Evolutionary conservation across 2,329 filamentous ascomycete species (phyloP).

Genomic region (Bertia moriformis): DNA sequence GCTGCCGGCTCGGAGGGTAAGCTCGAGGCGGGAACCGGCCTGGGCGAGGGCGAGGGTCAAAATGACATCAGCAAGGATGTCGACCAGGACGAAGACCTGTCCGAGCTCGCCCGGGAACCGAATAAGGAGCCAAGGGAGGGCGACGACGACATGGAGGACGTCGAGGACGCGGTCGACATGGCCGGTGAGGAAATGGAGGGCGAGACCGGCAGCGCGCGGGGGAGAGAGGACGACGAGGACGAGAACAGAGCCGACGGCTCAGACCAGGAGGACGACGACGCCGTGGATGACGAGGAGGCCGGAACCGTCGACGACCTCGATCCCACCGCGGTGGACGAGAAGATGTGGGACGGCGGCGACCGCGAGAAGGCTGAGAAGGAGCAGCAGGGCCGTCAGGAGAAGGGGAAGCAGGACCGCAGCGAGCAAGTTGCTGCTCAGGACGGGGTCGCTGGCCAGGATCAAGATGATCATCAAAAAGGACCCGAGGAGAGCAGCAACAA

Average conservation of each 20-base stretch:
- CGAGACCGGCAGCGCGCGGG: constrained; percentile 54
- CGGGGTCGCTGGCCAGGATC: constrained; percentile 31
- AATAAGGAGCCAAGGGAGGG: constrained; percentile 44
- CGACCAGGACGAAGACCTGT: constrained; percentile 79
- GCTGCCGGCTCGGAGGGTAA: constrained; percentile 60
- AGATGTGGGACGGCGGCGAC: constrained; percentile 93
- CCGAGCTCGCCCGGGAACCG: constrained; percentile 76
- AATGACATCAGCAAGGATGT: constrained; percentile 98
- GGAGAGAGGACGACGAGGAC: constrained; percentile 44
- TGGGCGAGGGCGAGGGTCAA: constrained; percentile 86
- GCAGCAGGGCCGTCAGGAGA: constrained; percentile 58
- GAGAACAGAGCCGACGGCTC: constrained; percentile 46
- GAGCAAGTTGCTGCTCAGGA: constrained; percentile 26
- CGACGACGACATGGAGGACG: constrained; percentile 55
- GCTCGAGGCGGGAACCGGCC: constrained; percentile 78
- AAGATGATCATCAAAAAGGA: constrained; percentile 23
- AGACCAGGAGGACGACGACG: constrained; percentile 52
- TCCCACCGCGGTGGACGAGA: constrained; percentile 83
- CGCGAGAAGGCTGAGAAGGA: constrained; percentile 71
- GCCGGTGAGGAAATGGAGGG: constrained; percentile 85
- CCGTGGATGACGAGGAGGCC: constrained; percentile 71
- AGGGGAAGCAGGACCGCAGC: constrained; percentile 53
- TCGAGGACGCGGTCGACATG: constrained; percentile 79
- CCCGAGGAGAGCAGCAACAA: constrained; percentile 32
- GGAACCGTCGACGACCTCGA: constrained; percentile 86